These are phyloP conservation scores for Diaporthe ilicicola DNA, from an alignment of 2,329 filamentous ascomycete species.

Conservation along the genomic window DNA sequence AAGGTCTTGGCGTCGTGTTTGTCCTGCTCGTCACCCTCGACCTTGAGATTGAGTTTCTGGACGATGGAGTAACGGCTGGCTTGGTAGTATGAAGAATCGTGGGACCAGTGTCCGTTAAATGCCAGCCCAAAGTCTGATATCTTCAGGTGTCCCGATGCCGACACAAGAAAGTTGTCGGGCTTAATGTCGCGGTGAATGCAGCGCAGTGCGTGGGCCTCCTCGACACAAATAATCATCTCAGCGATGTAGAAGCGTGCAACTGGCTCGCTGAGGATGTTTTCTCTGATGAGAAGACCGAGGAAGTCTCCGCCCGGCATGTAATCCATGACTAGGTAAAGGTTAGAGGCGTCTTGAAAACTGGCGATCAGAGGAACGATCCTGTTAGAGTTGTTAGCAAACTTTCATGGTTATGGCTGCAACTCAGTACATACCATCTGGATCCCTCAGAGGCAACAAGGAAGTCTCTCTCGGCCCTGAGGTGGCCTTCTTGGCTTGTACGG, in stretches of 20 bases:
- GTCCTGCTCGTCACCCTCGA: conserved; percentile 80
- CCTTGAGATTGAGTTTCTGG: conserved; percentile 75
- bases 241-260: conserved; percentile 88
- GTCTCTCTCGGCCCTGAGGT: conserved; percentile 89
- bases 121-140: conserved; percentile 97
- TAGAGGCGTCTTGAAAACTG: conserved; percentile 86
- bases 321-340: conserved; percentile 95
- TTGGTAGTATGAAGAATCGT: conserved; percentile 87
- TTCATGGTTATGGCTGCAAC: background rate
- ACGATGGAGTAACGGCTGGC: conserved; percentile 83
- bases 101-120: conserved; percentile 94
- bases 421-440: conserved; percentile 72
- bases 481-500: conserved; percentile 88
- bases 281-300: conserved; percentile 82
- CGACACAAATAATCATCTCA: conserved; percentile 95
- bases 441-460: conserved; percentile 89
- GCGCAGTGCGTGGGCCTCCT: conserved; percentile 85
- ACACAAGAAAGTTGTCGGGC: conserved; percentile 95
- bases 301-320: conserved; percentile 99
- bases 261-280: conserved; percentile 81
- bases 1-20: conserved; percentile 57
- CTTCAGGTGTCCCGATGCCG: conserved; percentile 86
- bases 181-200: conserved; percentile 98
- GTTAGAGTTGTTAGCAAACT: conserved; percentile 27
- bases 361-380: conserved; percentile 87